Evolutionary conservation across 495 filamentous ascomycete genomes (phyloP).

Genomic region (Tetracladium marchalianum): DNA sequence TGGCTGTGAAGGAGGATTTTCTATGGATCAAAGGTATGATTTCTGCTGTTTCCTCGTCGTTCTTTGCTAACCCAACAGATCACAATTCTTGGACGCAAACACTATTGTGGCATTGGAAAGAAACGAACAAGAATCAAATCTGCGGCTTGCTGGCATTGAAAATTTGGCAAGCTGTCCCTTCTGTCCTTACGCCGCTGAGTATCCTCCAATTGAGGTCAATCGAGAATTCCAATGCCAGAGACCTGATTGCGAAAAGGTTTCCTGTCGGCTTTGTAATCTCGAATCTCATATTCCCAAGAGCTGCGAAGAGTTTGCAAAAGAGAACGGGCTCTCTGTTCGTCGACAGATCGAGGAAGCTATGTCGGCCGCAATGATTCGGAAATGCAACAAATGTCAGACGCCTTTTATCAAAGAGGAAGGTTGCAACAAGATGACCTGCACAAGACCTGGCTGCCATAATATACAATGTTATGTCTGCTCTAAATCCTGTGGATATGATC

Average conservation of each 20-base stretch:
- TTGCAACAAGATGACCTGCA: conserved; percentile 79
- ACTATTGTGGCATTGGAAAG: conserved; percentile 47
- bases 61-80: conserved; percentile 4
- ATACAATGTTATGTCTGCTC: conserved; percentile 67
- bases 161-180: conserved; percentile 67
- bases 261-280: conserved; percentile 63
- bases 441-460: conserved; percentile 39
- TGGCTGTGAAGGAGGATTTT: conserved; percentile 32
- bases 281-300: conserved; percentile 66
- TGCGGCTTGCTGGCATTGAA: conserved; percentile 55
- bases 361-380: conserved; percentile 66
- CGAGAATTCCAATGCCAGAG: conserved; percentile 67
- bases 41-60: not conserved
- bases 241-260: conserved; percentile 52
- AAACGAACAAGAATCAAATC: conserved; percentile 57
- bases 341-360: conserved; percentile 74
- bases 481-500: conserved; percentile 41
- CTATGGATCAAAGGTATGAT: conserved; percentile 31
- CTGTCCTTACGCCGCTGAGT: conserved; percentile 71
- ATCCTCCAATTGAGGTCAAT: conserved; percentile 55
- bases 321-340: conserved; percentile 47
- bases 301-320: conserved; percentile 59
- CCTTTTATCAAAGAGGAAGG: conserved; percentile 67
- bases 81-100: conserved; percentile 47
- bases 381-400: conserved; percentile 55